These are phyloP conservation scores for Pythium myriotylum DNA, from an alignment of 352 stramenopile genomes.

Conservation along the genomic window DNA sequence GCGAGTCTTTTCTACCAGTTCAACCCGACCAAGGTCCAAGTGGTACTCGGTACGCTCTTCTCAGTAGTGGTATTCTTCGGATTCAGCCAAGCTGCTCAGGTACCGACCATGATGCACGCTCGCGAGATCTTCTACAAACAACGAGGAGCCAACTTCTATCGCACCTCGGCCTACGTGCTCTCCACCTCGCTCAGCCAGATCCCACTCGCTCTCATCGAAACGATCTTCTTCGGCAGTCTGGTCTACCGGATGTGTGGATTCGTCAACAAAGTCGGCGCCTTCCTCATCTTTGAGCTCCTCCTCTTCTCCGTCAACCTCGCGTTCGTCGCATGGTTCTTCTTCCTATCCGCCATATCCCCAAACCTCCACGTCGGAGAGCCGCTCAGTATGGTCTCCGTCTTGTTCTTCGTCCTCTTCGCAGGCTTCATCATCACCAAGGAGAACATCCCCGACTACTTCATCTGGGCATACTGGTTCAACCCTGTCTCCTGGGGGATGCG, in stretches of 20 bases:
- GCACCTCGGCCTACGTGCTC: conserved; percentile 65
- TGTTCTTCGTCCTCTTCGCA: conserved; percentile 37
- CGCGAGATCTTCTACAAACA: conserved; percentile 72
- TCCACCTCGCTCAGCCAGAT: conserved; percentile 43
- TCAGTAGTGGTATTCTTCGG: conserved; percentile 8
- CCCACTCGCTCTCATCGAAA: conserved; percentile 45
- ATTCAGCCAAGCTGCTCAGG: conserved; percentile 42
- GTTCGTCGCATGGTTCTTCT: conserved; percentile 36
- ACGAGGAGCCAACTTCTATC: conserved; percentile 66
- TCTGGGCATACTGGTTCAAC: conserved; percentile 37
- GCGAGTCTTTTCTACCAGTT: conserved; percentile 30
- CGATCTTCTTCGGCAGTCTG: conserved; percentile 64
- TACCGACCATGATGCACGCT: conserved; percentile 63
- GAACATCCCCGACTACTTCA: conserved; percentile 37
- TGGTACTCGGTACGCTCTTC: conserved; percentile 51
- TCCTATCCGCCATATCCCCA: conserved; percentile 25
- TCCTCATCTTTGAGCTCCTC: conserved; percentile 58
- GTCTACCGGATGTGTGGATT: conserved; percentile 81
- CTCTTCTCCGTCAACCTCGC: conserved; percentile 51
- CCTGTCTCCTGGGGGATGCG: conserved; percentile 37
- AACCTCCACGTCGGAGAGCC: conserved; percentile 31
- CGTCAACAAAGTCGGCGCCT: conserved; percentile 32
- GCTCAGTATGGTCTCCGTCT: conserved; percentile 27
- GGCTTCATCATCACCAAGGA: conserved; percentile 41
- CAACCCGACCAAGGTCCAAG: conserved; percentile 26